Base-by-base conservation (phyloP, 352 stramenopile genomes). In the Pythium volutum region DNA sequence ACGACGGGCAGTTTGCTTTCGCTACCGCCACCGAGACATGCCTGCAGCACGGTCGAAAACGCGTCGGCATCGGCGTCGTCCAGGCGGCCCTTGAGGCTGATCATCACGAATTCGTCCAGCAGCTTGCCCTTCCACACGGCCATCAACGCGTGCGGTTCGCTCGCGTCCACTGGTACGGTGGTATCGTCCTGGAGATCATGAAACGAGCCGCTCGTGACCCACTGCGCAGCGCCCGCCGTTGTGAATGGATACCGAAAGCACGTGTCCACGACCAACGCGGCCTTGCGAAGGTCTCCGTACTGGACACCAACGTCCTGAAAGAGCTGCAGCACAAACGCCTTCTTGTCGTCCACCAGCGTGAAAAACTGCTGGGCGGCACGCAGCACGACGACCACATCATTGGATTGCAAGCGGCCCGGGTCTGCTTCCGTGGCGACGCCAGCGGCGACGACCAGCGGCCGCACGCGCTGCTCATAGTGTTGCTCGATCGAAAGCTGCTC, bases 81-180 rank as follows among this genome's bases (percentile, higher is more conserved):
- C 16, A 89, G 74, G 22, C 80, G 71, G n/a, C 77, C 81, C 54
- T 89, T 86, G 23, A 92, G 58, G 57, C 80, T 90, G 54, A 88
- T 89, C 74, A 90, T 76, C 49, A 92, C 63, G 42, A 92, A 90
- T 48, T 92, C 83, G 56, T 92, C 83, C 16, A 92, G 55, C 12
- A 92, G 45, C 29, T 92, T 92, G 22, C 83, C 81, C 38, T 78
- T 73, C 83, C 83, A 92, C 46, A 92, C 77, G 16, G 80, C 77
- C 4, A 67, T 69, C 12, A 80, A 11, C 70, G 59, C 10, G 81
- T 64, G 33, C 51, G 4, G 8, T 11, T 73, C 15, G 22, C n/a
- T 20, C 15, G 14, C 7, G 16, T 6, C 15, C 29, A n/a, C n/a
- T n/a, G n/a, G n/a, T 15, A 54, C 42, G 2, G 9, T 16, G 0